Evolutionary conservation across 2,329 filamentous ascomycete species (phyloP).

Genomic region (Colletotrichum filicis): DNA sequence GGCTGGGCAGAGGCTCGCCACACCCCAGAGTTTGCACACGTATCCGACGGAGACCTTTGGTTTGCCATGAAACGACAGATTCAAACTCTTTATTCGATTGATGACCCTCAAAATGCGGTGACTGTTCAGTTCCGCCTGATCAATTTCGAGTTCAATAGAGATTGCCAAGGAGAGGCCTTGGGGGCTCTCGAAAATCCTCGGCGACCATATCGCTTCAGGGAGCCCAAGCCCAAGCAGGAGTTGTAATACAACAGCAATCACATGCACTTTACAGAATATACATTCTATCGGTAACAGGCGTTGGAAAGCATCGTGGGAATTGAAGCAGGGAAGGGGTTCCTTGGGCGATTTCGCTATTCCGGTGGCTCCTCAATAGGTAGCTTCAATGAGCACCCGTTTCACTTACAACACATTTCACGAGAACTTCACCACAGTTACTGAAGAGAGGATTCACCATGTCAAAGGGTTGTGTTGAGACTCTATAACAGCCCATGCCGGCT

Average conservation of each 20-base stretch:
- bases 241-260: background rate
- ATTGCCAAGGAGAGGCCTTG: background rate
- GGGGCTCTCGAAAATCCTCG: background rate
- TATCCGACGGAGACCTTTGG: background rate
- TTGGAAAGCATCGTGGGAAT: background rate
- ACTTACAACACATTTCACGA: background rate
- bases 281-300: background rate
- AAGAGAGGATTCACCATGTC: background rate
- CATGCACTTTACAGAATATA: background rate
- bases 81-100: background rate
- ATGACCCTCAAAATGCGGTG: background rate
- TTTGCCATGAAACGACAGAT: background rate
- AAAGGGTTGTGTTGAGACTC: constrained; percentile 14
- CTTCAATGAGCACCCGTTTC: background rate
- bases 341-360: background rate
- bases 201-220: background rate
- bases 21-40: background rate
- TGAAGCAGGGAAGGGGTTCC: background rate
- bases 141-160: background rate
- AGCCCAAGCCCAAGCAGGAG: background rate
- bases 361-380: background rate
- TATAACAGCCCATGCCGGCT: constrained; percentile 9
- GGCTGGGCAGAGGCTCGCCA: background rate
- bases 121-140: background rate
- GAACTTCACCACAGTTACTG: background rate